Percentiles rank a stretch among this genome's conserved stretches.
Conservation (phyloP, 176 grass and related monocot species). For the Puya raimondii region DNA sequence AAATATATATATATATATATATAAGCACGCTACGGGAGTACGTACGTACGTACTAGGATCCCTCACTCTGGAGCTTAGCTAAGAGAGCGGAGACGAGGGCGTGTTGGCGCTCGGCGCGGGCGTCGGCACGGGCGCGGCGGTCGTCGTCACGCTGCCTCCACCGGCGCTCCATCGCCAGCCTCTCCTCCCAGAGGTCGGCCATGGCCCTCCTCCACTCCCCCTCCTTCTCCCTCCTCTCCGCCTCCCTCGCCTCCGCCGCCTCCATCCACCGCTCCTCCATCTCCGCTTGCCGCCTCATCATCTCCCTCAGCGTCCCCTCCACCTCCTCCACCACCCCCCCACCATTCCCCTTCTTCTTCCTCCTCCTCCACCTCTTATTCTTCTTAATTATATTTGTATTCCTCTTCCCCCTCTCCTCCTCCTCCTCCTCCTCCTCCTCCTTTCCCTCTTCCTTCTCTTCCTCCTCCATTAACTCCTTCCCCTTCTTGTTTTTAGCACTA, state of each 20-base stretch:
- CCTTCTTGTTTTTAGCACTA: neutral
- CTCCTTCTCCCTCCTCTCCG: conserved; percentile 52
- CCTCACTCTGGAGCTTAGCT: conserved; percentile 47
- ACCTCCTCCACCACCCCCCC: conserved; percentile 40
- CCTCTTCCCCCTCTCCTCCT: conserved; percentile 1
- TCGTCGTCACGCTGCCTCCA: conserved; percentile 77
- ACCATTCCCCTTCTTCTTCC: conserved; percentile 10
- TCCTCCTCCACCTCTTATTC: neutral
- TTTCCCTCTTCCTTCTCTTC: conserved; percentile 26
- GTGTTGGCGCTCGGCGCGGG: conserved; percentile 62
- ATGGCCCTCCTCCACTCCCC: conserved; percentile 73
- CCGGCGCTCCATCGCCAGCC: conserved; percentile 43
- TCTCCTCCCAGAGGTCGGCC: conserved; percentile 64
- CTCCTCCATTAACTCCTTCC: too few species aligned
- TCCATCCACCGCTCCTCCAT: conserved; percentile 83
- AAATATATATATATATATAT: too few species aligned
- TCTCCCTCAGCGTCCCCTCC: conserved; percentile 54
- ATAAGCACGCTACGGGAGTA: too few species aligned
- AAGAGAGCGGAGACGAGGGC: conserved; percentile 53
- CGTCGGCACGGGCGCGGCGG: conserved; percentile 51
- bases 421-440: conserved; percentile 19
- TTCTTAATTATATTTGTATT: neutral
- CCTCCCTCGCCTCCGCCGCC: conserved; percentile 64
- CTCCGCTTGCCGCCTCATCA: conserved; percentile 68
- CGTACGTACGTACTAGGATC: neutral